Conservation (phyloP, 2,329 filamentous ascomycete genomes). For the Aspergillus persii region DNA sequence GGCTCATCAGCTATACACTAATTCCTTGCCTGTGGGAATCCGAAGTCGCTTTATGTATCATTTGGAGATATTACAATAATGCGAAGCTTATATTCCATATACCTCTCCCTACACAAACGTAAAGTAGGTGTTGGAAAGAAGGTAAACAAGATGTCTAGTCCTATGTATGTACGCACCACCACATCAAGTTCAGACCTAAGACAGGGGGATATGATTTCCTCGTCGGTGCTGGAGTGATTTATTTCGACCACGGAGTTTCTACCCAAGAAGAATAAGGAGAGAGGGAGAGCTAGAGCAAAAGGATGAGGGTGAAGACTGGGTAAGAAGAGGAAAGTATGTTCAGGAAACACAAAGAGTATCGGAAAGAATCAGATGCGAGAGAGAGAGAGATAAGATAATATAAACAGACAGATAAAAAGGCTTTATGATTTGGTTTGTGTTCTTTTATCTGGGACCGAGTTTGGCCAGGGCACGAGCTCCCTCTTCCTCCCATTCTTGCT, state of each 20-base stretch:
- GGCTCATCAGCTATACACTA: too few relatives aligned
- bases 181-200: background rate
- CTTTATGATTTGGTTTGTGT: background rate
- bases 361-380: background rate
- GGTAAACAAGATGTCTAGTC: background rate
- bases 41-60: too few relatives aligned
- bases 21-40: too few relatives aligned
- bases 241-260: background rate
- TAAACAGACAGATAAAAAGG: background rate
- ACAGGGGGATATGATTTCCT: too few relatives aligned
- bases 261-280: background rate
- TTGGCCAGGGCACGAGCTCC: slow-evolving; percentile 83
- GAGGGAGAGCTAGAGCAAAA: background rate
- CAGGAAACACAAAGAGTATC: background rate
- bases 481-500: slow-evolving; percentile 95
- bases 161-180: background rate
- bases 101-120: slow-evolving; percentile 10
- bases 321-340: background rate
- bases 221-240: background rate
- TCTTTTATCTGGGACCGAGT: slow-evolving; percentile 74
- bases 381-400: background rate
- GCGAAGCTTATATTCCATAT: slow-evolving; percentile 8
- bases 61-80: background rate
- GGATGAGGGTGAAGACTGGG: background rate
- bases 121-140: background rate